Evolutionary conservation across 1,284 basidiomycete species (phyloP).

Genomic region (Ganoderma resinaceum): DNA sequence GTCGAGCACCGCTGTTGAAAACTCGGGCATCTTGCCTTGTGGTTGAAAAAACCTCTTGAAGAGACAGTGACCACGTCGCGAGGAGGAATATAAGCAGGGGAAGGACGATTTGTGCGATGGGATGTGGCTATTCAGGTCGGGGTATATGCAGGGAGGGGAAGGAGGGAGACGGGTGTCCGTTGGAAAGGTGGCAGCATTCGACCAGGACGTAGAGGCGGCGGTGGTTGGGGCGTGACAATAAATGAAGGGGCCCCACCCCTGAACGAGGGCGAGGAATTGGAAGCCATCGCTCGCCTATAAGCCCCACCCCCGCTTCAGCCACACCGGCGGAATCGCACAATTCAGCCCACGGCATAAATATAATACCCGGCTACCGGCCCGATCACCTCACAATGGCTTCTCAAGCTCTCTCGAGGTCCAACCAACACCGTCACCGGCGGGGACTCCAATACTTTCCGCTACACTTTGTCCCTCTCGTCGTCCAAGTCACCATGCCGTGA

Average conservation of each 20-base stretch:
- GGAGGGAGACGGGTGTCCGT: not conserved
- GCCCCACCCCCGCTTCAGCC: conserved; percentile 1
- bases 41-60: not conserved
- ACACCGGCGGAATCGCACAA: conserved; percentile 1
- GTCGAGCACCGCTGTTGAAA: conserved; percentile 34
- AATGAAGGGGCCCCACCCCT: not conserved
- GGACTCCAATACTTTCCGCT: not conserved
- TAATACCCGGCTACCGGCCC: not conserved
- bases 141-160: not conserved
- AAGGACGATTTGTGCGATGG: not conserved
- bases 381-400: not conserved
- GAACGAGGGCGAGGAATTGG: not conserved
- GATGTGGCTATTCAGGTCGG: not conserved
- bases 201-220: not conserved
- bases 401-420: not conserved
- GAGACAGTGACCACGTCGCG: not conserved
- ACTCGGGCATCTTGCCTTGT: conserved; percentile 35
- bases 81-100: not conserved
- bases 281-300: not conserved
- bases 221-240: not conserved
- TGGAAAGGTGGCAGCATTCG: not conserved
- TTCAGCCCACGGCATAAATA: not conserved
- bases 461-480: not conserved
- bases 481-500: not conserved
- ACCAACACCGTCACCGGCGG: not conserved